phyloP scores from a whole-genome alignment of 192 early-diverging fungal species.

The Mycoemilia scoparia region DNA sequence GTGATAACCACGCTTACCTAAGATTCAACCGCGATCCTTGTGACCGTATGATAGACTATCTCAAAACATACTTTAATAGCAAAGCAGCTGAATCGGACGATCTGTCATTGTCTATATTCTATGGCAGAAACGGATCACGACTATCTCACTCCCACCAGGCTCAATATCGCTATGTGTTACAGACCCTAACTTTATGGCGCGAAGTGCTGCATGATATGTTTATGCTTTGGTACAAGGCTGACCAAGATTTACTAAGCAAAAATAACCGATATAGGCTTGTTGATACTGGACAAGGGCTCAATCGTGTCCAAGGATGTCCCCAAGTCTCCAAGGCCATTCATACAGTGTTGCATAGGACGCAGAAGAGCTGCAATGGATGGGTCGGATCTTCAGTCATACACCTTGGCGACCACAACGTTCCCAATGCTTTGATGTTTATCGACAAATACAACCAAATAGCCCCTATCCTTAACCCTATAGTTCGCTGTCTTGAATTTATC shows the following conservation, averaged over 20 bases:
- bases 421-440: slow-evolving; percentile 95
- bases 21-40: slow-evolving; percentile 83
- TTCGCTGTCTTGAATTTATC: slow-evolving; percentile 52
- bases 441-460: slow-evolving; percentile 98
- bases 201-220: slow-evolving; percentile 98
- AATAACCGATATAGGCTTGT: slow-evolving; percentile 67
- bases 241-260: slow-evolving; percentile 58
- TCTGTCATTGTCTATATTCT: slow-evolving; percentile 63
- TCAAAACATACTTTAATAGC: slow-evolving; percentile 53
- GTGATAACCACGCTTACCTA: slow-evolving; percentile 93
- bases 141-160: slow-evolving; percentile 82
- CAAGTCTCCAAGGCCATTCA: slow-evolving; percentile 72
- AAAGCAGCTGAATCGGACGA: slow-evolving; percentile 34
- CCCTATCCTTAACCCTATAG: slow-evolving; percentile 80
- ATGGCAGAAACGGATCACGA: slow-evolving; percentile 67
- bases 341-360: slow-evolving; percentile 71
- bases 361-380: slow-evolving; percentile 70
- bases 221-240: slow-evolving; percentile 80
- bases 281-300: slow-evolving; percentile 94
- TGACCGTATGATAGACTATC: slow-evolving; percentile 68
- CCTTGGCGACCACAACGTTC: slow-evolving; percentile 94
- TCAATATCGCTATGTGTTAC: slow-evolving; percentile 85
- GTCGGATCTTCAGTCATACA: slow-evolving; percentile 93
- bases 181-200: slow-evolving; percentile 87
- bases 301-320: slow-evolving; percentile 84